Conservation (phyloP, 371 early-diverging fungal species). For the Mucor ambiguus region DNA sequence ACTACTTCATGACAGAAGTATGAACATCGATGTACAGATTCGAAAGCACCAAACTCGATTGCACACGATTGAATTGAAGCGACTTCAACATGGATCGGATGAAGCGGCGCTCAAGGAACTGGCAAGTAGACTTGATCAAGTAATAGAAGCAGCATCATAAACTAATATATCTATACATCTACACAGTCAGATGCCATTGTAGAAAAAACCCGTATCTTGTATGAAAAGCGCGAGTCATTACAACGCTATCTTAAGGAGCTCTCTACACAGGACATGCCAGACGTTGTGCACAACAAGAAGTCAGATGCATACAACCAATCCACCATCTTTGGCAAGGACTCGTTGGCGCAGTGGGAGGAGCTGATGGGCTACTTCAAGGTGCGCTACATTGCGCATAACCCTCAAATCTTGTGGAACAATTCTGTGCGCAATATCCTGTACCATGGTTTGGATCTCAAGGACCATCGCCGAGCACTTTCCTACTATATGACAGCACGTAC, state of each 20-base stretch:
- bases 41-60: constrained; percentile 17
- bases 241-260: constrained; percentile 19
- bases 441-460: constrained; percentile 21
- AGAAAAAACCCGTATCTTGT: constrained; percentile 16
- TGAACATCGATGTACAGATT: constrained; percentile 11
- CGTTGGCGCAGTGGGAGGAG: constrained; percentile 26
- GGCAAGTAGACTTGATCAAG: too few relatives aligned
- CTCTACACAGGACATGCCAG: constrained; percentile 12
- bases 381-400: constrained; percentile 32
- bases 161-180: too few relatives aligned
- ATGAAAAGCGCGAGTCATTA: constrained; percentile 13
- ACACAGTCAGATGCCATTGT: neutral
- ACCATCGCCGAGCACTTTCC: constrained; percentile 13
- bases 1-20: constrained; percentile 11
- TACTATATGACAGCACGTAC: constrained; percentile 37
- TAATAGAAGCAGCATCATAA: neutral
- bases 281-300: neutral
- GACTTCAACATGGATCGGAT: constrained; percentile 12
- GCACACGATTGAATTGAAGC: constrained; percentile 33
- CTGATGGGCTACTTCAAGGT: constrained; percentile 29
- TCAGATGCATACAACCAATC: neutral
- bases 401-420: constrained; percentile 39
- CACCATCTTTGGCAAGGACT: neutral
- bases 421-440: constrained; percentile 28
- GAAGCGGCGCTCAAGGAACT: constrained; percentile 21